Conservation (phyloP, 176 grass and related monocot genomes). For the sorghum (Sorghum bicolor) region Sorghum_bicolor_NCBIv3 NC_012875.2:2195501-2196000, state of each 20-base stretch:
- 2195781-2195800: background rate
- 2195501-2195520: conserved; percentile 4
- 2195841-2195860: no score
- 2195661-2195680: conserved; percentile 42
- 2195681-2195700: conserved; percentile 53
- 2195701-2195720: conserved; percentile 63
- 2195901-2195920: conserved; percentile 62
- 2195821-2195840: no score
- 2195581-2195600: conserved; percentile 22
- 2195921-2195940: conserved; percentile 51
- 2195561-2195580: conserved; percentile 54
- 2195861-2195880: conserved; percentile 48
- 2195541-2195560: conserved; percentile 51
- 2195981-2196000: conserved; percentile 59
- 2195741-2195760: conserved; percentile 54
- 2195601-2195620: conserved; percentile 43
- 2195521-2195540: conserved; percentile 55
- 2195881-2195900: conserved; percentile 52
- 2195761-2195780: no score
- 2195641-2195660: conserved; percentile 59
- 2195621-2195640: conserved; percentile 58
- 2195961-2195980: conserved; percentile 39
- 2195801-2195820: background rate
- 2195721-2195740: conserved; percentile 55
- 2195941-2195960: conserved; percentile 55